phyloP scores from a whole-genome alignment of 2,329 filamentous ascomycete genomes.

The Colletotrichum truncatum region DNA sequence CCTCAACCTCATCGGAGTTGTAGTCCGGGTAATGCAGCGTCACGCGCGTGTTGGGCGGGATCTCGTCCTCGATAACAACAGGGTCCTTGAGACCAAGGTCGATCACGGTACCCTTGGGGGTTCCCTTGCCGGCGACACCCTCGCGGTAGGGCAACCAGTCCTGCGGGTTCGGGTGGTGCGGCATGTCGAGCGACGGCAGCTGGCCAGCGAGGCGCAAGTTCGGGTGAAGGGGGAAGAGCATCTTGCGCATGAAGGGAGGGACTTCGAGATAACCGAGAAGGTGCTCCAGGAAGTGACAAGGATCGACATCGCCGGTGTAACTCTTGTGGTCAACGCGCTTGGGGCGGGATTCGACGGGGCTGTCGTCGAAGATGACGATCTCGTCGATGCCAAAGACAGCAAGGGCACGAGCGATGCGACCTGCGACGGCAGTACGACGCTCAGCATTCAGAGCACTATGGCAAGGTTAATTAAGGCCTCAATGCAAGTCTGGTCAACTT shows the following conservation, averaged over 20 bases:
- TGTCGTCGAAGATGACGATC: conserved; percentile 83
- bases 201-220: conserved; percentile 79
- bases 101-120: conserved; percentile 60
- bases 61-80: conserved; percentile 64
- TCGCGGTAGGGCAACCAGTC: conserved; percentile 86
- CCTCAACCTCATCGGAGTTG: conserved; percentile 59
- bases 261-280: conserved; percentile 85
- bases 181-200: conserved; percentile 83
- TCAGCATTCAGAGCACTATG: conserved; percentile 76
- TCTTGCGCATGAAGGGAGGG: conserved; percentile 81
- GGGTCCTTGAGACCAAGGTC: conserved; percentile 66
- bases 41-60: conserved; percentile 77
- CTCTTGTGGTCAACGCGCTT: conserved; percentile 58
- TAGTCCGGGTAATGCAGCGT: conserved; percentile 73
- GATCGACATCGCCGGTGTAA: conserved; percentile 77
- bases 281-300: conserved; percentile 82
- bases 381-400: conserved; percentile 89
- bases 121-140: conserved; percentile 70
- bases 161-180: conserved; percentile 79
- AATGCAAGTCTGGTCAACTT: neutral
- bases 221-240: conserved; percentile 80
- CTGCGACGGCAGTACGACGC: conserved; percentile 77
- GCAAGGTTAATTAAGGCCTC: neutral
- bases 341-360: conserved; percentile 55
- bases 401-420: conserved; percentile 81